Percentiles rank a stretch among this genome's conserved stretches.
Conservation (phyloP, 2,329 filamentous ascomycete genomes). For the Paraconiothyrium brasiliense region DNA sequence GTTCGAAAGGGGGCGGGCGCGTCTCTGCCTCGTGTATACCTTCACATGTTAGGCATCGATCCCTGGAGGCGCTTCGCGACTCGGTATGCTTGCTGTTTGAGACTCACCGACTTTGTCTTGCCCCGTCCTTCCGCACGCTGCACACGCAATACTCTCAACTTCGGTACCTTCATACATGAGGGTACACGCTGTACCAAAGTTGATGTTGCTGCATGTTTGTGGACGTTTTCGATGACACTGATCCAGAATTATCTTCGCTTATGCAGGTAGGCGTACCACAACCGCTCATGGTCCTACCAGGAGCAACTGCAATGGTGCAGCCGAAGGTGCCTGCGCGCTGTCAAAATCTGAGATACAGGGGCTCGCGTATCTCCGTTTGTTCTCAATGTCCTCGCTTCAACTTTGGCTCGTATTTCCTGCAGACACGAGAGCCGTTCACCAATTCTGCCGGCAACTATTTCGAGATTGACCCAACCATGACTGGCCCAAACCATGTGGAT, state of each 20-base stretch:
- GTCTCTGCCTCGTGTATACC: not conserved
- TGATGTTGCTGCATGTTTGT: not conserved
- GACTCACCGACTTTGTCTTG: slow-evolving; percentile 6
- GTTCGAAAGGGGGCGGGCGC: not conserved
- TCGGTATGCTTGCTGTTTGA: not conserved
- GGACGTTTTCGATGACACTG: not conserved
- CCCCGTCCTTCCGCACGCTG: not conserved
- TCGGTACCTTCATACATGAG: not conserved
- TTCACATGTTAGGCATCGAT: slow-evolving; percentile 6
- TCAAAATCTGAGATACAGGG: slow-evolving; percentile 5
- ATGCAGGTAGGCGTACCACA: not conserved
- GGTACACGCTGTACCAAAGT: not conserved
- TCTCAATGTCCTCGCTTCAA: slow-evolving; percentile 2
- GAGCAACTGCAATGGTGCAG: not conserved
- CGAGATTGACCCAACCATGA: slow-evolving; percentile 5
- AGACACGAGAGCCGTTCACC: slow-evolving; percentile 2
- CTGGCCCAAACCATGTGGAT: slow-evolving; percentile 4
- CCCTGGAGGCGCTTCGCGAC: not conserved
- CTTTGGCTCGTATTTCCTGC: slow-evolving; percentile 3
- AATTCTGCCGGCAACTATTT: slow-evolving; percentile 20
- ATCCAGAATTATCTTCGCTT: not conserved
- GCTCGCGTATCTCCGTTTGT: slow-evolving; percentile 8
- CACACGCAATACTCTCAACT: not conserved
- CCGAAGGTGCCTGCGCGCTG: not conserved
- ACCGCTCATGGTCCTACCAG: not conserved